Base-by-base conservation (phyloP, 2,329 filamentous ascomycete genomes). In the Aspergillus transmontanensis region DNA sequence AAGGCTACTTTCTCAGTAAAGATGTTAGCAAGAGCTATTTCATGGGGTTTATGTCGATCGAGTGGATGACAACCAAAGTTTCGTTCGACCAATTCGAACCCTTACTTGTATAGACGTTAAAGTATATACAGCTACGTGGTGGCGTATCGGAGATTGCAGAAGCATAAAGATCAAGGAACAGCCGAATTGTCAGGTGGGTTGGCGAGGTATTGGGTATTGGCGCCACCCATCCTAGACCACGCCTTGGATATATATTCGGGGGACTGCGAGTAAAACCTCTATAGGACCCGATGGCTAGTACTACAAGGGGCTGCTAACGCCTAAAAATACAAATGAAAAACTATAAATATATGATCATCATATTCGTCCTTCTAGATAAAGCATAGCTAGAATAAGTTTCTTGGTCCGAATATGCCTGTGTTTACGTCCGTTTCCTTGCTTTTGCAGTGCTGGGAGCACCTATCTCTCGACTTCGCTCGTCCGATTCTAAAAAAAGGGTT, bases 401-500 rank as follows among this genome's bases (percentile, higher is more conserved):
- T 11, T 51, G 28, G 48, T 30, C n/a, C 28, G 9, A n/a, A 32
- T 51, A 23, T 36, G 21, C 14, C 41, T 16, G n/a, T 39, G 4
- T 10, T 58, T 55, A 55, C 51, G 14, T 50, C 39, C 16, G 39
- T 54, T 46, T 55, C 32, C 45, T 55, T 36, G 23, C 23, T 26
- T 30, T 59, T 59, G n/a, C 39, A 34, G 12, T 54, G 32, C 39
- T 54, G 32, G 14, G 26, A 41, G 32, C 55, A 57, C 26, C 21
- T 28, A 34, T 11, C 10, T 46, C 57, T 64, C 61, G 55, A 59
- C 61, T 56, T 39, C 57, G 30, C 59, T 66, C 62, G 62, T 64
- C 64, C 61, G 66, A 63, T 66, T 62, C 63, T 64, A 60, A 67
- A 64, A 64, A 69, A 68, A 51, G 66, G 56, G 63, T 60, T 68